Evolutionary conservation across 2,329 filamentous ascomycete species (phyloP), one percentile per base, ranked within the genome.

Genomic region (Botryosphaeria agaves): DNA sequence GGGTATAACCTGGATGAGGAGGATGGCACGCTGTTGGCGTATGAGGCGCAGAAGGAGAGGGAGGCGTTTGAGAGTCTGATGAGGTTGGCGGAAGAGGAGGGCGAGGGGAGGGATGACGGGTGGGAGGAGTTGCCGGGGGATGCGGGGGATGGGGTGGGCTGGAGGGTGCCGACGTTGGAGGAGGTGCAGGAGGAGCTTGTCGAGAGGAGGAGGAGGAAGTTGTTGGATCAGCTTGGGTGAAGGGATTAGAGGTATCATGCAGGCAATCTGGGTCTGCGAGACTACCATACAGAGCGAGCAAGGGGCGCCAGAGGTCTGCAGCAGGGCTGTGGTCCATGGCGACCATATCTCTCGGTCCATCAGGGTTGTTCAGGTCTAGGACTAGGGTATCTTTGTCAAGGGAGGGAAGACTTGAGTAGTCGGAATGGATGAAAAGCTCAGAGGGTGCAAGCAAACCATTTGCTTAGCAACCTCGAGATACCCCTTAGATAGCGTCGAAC

Each of bases 121-220:
- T 95, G 87, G 84, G 75, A 89, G 44, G 66, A 82, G 21, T 57
- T 98, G 42, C 89, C 89, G 0, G 89, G 87, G 1, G 84, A 94
- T 55, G 62, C 63, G 3, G 85, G 84, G 1, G 84, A 93, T 50
- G 87, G 87, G 0, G 61, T 74, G 21, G 68, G 63, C 28, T 94
- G 87, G 87, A 71, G 70, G 38, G 53, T 95, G 44, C 89, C 89
- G 6, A 85, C 79, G 4, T 56, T 83, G 33, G 83, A 92, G 14
- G 82, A 95, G 51, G 87, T 95, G n/a, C 83, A 94, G 55, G 72
- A 85, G 47, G 89, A 95, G 55, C 59, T 98, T 42, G 68, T 98
- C 32, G 84, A 94, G 41, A 67, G 87, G 55, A 70, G 85, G 55
- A 73, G 82, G 51, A 69, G 76, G 54, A 82, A 76, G 51, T 58